Base-by-base conservation (phyloP, 306 rosid species). In the Cyamopsis tetragonoloba region DNA sequence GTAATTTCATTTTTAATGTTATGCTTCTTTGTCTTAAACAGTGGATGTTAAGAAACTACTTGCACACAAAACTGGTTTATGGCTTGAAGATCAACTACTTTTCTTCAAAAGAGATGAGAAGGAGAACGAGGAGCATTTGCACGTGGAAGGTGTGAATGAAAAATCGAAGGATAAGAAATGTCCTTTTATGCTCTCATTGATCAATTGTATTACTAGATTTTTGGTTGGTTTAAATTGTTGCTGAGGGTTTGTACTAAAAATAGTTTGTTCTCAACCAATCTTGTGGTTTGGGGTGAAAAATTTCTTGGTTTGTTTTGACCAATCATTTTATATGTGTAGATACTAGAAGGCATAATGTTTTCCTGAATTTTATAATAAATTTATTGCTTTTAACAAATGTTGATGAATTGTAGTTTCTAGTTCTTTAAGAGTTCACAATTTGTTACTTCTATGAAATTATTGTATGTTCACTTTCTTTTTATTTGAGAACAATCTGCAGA, bases 211-310 rank as follows among this genome's bases (percentile, higher is more conserved):
- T 12, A 5, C n/a, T 20, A 27, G 51, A 27, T 57, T 50, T 47
- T 54, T 47, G 26, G 24, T 61, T 49, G 19, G 27, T 44, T 28
- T 34, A 47, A 62, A 77, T 23, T 32, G 50, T 64, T 53, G n/a
- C 59, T 20, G 14, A 61, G 41, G 74, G 38, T 76, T n/a, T 64
- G 71, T 73, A 19, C 10, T 53, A 19, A 58, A 49, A 58, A 14
- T 48, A 39, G 27, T 35, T 34, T 22, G 13, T n/a, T 42, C 23
- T 4, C 22, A 13, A 48, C 37, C 34, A 26, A 42, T 3, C 60
- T 39, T 47, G 22, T 38, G 18, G 49, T 41, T 26, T 7, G 11
- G 0, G 32, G 12, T 50, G 37, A 58, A 10, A 49, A 59, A 20
- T 64, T 43, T 70, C 37, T 44, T 24, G 24, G 20, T 7, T 10